phyloP scores from a whole-genome alignment of 1,139 yeast species.

The Zhuliangozyma blackwelliae region DNA sequence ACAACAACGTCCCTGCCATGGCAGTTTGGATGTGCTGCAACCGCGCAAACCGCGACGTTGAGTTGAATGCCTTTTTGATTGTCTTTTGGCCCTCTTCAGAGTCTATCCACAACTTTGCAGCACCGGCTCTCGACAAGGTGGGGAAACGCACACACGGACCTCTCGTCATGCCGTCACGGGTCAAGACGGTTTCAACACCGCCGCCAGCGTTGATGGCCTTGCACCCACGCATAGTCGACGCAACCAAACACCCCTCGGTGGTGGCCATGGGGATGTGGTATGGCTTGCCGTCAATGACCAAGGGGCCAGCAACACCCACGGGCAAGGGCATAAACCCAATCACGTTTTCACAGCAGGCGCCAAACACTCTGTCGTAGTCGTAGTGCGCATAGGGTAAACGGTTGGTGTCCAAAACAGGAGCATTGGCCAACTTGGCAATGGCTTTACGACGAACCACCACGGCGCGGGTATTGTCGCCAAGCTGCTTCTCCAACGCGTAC shows the following conservation, averaged over 20 bases:
- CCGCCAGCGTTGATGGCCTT: slow-evolving; percentile 98
- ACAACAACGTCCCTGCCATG: slow-evolving; percentile 88
- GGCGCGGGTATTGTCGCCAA: slow-evolving; percentile 85
- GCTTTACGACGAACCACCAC: slow-evolving; percentile 90
- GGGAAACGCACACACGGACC: slow-evolving; percentile 97
- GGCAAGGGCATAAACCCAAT: slow-evolving; percentile 96
- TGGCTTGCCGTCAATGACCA: slow-evolving; percentile 81
- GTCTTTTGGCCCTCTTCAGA: slow-evolving; percentile 85
- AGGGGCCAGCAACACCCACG: slow-evolving; percentile 96
- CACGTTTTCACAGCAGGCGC: slow-evolving; percentile 98
- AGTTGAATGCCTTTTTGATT: slow-evolving; percentile 87
- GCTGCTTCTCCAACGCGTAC: slow-evolving; percentile 89
- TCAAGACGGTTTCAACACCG: slow-evolving; percentile 86
- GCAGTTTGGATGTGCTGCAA: slow-evolving; percentile 89
- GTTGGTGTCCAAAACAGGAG: slow-evolving; percentile 70
- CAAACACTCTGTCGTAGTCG: slow-evolving; percentile 93
- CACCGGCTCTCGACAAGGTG: slow-evolving; percentile 80
- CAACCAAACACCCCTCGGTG: slow-evolving; percentile 97
- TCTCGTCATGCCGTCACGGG: slow-evolving; percentile 98
- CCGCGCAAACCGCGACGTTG: slow-evolving; percentile 96
- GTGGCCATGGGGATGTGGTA: slow-evolving; percentile 98
- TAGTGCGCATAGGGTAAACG: slow-evolving; percentile 77
- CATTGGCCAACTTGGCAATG: slow-evolving; percentile 75
- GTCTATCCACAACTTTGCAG: slow-evolving; percentile 93
- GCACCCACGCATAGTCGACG: slow-evolving; percentile 98